These are phyloP conservation scores for Fusarium luffae DNA, from an alignment of 2,329 filamentous ascomycete species.

Conservation along the genomic window DNA sequence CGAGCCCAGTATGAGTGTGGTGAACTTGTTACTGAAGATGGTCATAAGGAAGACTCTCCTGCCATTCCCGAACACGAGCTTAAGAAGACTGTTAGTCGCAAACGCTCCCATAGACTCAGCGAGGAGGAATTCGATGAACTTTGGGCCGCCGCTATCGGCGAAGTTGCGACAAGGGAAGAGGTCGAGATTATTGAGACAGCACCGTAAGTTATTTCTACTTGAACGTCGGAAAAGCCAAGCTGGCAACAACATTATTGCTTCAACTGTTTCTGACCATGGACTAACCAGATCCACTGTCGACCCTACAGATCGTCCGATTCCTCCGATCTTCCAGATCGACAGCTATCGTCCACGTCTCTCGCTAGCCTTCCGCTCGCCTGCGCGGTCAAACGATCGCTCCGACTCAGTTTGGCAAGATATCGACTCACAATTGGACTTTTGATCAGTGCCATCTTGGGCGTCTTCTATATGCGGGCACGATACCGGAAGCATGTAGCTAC, in stretches of 20 bases:
- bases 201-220: constrained; percentile 62
- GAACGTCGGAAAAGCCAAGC: constrained; percentile 22
- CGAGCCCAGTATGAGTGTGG: constrained; percentile 93
- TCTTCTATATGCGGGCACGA: constrained; percentile 72
- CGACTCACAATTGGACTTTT: constrained; percentile 82
- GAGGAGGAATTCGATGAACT: constrained; percentile 93
- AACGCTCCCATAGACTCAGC: constrained; percentile 84
- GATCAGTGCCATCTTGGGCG: constrained; percentile 59
- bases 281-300: constrained; percentile 87
- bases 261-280: constrained; percentile 67
- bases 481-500: constrained; percentile 73
- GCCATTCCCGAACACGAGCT: constrained; percentile 75
- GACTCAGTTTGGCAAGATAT: constrained; percentile 86
- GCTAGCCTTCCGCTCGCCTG: constrained; percentile 89
- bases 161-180: constrained; percentile 73
- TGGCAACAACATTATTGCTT: constrained; percentile 38
- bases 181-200: constrained; percentile 60
- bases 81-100: constrained; percentile 79
- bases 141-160: constrained; percentile 78
- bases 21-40: constrained; percentile 71
- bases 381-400: constrained; percentile 80
- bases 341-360: constrained; percentile 87
- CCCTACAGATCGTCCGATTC: constrained; percentile 77
- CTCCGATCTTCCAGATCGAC: constrained; percentile 68
- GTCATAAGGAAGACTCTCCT: constrained; percentile 68